These are phyloP conservation scores for Fusarium chaquense DNA, from an alignment of 2,329 filamentous ascomycete genomes.

Conservation along the genomic window DNA sequence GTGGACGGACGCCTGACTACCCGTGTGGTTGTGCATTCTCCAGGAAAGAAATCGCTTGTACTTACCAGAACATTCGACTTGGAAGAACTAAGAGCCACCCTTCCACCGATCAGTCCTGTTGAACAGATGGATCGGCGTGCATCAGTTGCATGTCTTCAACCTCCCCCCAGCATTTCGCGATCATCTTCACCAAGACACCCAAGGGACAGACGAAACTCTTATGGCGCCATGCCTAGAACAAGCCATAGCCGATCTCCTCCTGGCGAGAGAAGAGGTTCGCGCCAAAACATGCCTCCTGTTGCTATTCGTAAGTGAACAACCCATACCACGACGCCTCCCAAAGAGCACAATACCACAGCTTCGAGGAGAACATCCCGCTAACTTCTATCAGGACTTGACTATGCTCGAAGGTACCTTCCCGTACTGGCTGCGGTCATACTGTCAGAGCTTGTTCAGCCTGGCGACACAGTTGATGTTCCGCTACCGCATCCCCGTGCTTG, in stretches of 20 bases:
- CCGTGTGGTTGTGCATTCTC: slow-evolving; percentile 49
- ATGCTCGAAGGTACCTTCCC: slow-evolving; percentile 59
- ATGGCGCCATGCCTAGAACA: slow-evolving; percentile 2
- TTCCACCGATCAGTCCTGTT: slow-evolving; percentile 53
- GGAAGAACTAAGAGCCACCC: slow-evolving; percentile 59
- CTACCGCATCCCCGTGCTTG: slow-evolving; percentile 68
- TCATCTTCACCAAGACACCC: slow-evolving; percentile 16
- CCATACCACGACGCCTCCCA: no score
- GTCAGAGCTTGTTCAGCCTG: slow-evolving; percentile 63
- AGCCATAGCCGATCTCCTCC: neutral
- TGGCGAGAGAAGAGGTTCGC: slow-evolving; percentile 26
- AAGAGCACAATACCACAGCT: neutral
- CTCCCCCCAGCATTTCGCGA: slow-evolving; percentile 4
- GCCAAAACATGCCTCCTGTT: slow-evolving; percentile 25
- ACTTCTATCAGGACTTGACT: slow-evolving; percentile 46
- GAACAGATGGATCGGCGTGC: slow-evolving; percentile 29
- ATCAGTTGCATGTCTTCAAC: slow-evolving; percentile 31
- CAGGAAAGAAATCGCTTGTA: slow-evolving; percentile 59
- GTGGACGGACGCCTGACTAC: slow-evolving; percentile 42
- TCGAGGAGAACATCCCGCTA: slow-evolving; percentile 1
- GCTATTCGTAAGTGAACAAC: slow-evolving; percentile 44
- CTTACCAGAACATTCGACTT: slow-evolving; percentile 65
- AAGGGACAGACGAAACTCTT: slow-evolving; percentile 34
- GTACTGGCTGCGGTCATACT: slow-evolving; percentile 67
- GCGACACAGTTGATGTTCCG: slow-evolving; percentile 68